These are phyloP conservation scores for Claviceps citrina DNA, from an alignment of 2,329 filamentous ascomycete genomes.

Conservation along the genomic window DNA sequence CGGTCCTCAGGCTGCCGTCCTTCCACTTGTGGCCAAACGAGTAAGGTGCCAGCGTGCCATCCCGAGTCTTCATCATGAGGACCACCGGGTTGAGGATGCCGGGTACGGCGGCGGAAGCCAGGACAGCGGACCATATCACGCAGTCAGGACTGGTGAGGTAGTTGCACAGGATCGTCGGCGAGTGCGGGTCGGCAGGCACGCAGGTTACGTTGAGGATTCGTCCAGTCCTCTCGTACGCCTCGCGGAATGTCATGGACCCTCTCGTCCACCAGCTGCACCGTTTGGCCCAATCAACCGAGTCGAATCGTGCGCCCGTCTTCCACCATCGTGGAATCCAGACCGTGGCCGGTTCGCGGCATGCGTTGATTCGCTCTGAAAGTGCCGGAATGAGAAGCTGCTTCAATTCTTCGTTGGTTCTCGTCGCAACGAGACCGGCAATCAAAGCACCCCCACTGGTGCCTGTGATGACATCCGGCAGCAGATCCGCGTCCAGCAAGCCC, in stretches of 20 bases:
- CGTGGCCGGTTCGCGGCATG: constrained; percentile 62
- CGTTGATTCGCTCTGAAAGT: constrained; percentile 69
- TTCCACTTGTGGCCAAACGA: constrained; percentile 99
- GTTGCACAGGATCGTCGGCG: constrained; percentile 80
- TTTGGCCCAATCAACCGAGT: constrained; percentile 79
- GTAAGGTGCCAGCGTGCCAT: constrained; percentile 70
- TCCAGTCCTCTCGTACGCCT: constrained; percentile 86
- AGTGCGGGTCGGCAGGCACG: constrained; percentile 89
- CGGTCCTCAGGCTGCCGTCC: constrained; percentile 82
- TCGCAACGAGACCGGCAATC: constrained; percentile 73
- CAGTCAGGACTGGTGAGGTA: constrained; percentile 92
- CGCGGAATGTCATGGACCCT: constrained; percentile 84
- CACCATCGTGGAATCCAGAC: constrained; percentile 79
- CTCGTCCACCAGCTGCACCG: constrained; percentile 79
- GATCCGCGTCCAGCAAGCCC: constrained; percentile 69
- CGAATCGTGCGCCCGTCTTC: constrained; percentile 83
- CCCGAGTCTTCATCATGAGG: constrained; percentile 70
- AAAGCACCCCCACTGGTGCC: constrained; percentile 90
- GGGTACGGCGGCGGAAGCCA: constrained; percentile 88
- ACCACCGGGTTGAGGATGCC: constrained; percentile 93
- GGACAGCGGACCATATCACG: constrained; percentile 92
- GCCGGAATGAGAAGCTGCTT: constrained; percentile 73
- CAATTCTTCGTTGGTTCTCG: constrained; percentile 81
- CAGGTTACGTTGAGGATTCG: constrained; percentile 92
- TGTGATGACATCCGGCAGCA: constrained; percentile 86